Conservation (phyloP, 2,329 filamentous ascomycete species). For the Escovopsis weberi region DNA sequence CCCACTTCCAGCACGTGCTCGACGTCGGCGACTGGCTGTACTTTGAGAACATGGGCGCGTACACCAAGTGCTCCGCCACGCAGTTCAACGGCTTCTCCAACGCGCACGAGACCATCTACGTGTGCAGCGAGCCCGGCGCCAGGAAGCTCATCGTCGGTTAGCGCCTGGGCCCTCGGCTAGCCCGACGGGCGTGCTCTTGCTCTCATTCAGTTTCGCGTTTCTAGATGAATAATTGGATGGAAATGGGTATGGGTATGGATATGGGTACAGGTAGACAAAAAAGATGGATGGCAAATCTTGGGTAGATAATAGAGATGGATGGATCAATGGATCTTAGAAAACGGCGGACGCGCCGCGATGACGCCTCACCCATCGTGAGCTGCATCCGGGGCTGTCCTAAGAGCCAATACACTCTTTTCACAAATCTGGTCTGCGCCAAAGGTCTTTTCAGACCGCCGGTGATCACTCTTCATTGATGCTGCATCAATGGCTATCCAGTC, state of each 20-base stretch:
- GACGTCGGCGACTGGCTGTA: constrained; percentile 97
- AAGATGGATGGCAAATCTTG: not conserved
- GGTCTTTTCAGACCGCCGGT: too few relatives aligned
- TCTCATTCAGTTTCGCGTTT: too few relatives aligned
- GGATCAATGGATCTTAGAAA: not conserved
- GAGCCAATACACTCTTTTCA: too few relatives aligned
- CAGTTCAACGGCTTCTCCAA: constrained; percentile 96
- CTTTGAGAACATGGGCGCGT: constrained; percentile 97
- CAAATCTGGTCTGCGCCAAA: too few relatives aligned
- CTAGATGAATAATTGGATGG: too few relatives aligned
- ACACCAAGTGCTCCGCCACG: constrained; percentile 95
- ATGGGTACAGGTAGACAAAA: not conserved
- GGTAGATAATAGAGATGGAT: not conserved
- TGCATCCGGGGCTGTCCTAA: too few relatives aligned
- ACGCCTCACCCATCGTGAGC: too few relatives aligned
- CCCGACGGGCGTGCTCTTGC: not conserved
- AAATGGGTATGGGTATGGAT: too few relatives aligned
- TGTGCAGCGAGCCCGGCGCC: constrained; percentile 85
- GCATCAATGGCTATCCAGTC: too few relatives aligned
- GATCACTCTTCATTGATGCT: too few relatives aligned
- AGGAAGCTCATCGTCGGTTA: constrained; percentile 44
- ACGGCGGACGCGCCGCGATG: too few relatives aligned
- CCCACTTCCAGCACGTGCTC: constrained; percentile 59
- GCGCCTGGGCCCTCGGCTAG: not conserved
- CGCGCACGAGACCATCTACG: constrained; percentile 82